These are phyloP conservation scores for Penicillium egyptiacum DNA, from an alignment of 495 filamentous ascomycete genomes.

Conservation along the genomic window DNA sequence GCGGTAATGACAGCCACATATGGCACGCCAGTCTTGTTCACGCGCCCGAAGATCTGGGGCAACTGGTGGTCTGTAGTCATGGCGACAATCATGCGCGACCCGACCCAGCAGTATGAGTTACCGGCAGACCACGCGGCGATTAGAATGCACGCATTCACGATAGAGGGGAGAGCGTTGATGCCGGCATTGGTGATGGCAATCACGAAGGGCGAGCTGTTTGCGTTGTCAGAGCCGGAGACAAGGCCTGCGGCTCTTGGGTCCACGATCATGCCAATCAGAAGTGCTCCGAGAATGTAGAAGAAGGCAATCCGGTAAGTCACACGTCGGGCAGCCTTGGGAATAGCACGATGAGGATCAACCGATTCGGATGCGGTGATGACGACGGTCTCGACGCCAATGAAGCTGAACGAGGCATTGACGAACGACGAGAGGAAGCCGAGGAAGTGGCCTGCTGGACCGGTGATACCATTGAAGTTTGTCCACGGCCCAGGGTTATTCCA, in stretches of 20 bases:
- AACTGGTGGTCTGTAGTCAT: constrained; percentile 40
- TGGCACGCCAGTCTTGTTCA: constrained; percentile 35
- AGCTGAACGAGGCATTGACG: constrained; percentile 51
- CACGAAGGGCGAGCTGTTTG: constrained; percentile 55
- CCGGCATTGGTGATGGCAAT: constrained; percentile 59
- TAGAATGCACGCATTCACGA: constrained; percentile 76
- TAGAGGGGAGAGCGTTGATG: constrained; percentile 65
- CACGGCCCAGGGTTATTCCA: constrained; percentile 56
- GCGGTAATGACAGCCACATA: constrained; percentile 36
- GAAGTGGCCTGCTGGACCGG: constrained; percentile 41
- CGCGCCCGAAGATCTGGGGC: constrained; percentile 37
- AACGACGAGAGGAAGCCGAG: constrained; percentile 48
- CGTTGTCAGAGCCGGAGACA: constrained; percentile 49
- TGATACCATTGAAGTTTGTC: constrained; percentile 35
- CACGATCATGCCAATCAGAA: constrained; percentile 56
- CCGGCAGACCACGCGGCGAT: constrained; percentile 66
- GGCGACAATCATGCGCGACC: constrained; percentile 39
- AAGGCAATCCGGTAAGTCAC: constrained; percentile 84
- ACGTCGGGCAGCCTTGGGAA: constrained; percentile 77
- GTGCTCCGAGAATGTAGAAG: constrained; percentile 67
- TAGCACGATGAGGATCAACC: constrained; percentile 70
- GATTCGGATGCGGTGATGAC: constrained; percentile 82
- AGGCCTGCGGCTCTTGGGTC: constrained; percentile 49
- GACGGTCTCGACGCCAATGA: constrained; percentile 66
- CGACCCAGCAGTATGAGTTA: constrained; percentile 53